phyloP scores from a whole-genome alignment of 768 basidiomycete species.

The Calocybe gangraenosa region DNA sequence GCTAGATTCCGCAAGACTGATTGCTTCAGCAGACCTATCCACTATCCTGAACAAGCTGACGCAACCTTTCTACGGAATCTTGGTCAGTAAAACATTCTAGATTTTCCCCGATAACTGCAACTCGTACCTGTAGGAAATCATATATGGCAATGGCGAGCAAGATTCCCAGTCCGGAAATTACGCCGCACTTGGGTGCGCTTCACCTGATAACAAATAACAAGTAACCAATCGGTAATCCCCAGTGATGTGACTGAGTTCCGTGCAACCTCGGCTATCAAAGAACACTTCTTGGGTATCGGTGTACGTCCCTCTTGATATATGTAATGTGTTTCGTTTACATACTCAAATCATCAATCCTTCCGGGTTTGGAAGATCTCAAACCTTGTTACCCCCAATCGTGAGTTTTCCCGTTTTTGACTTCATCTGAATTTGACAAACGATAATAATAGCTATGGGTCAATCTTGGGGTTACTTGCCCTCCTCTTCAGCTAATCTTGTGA shows the following conservation, averaged over 20 bases:
- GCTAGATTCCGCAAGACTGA: slow-evolving; percentile 11
- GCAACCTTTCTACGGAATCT: slow-evolving; percentile 9
- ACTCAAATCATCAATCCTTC: too few species aligned
- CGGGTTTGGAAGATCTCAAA: slow-evolving; percentile 14
- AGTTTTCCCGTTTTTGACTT: background rate
- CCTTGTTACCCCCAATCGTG: slow-evolving; percentile 17
- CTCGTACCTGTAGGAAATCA: slow-evolving; percentile 12
- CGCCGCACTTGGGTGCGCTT: background rate
- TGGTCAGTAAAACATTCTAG: background rate
- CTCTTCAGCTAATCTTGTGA: slow-evolving; percentile 13
- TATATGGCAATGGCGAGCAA: slow-evolving; percentile 15
- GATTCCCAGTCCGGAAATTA: slow-evolving; percentile 4
- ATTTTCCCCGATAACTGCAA: background rate
- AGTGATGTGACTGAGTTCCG: slow-evolving; percentile 18
- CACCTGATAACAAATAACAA: background rate
- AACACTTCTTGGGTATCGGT: slow-evolving; percentile 14
- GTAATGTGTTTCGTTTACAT: too few species aligned
- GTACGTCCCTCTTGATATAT: too few species aligned
- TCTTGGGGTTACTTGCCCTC: slow-evolving; percentile 19
- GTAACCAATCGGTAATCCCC: background rate
- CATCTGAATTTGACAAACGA: background rate
- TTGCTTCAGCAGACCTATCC: slow-evolving; percentile 4
- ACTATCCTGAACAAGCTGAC: slow-evolving; percentile 3
- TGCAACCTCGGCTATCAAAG: slow-evolving; percentile 8
- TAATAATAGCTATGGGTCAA: slow-evolving; percentile 14